Percentiles rank a stretch among this genome's conserved stretches.
These are phyloP conservation scores for Skeletonema costatum DNA, from an alignment of 108 stramenopile genomes.

Conservation along the genomic window DNA sequence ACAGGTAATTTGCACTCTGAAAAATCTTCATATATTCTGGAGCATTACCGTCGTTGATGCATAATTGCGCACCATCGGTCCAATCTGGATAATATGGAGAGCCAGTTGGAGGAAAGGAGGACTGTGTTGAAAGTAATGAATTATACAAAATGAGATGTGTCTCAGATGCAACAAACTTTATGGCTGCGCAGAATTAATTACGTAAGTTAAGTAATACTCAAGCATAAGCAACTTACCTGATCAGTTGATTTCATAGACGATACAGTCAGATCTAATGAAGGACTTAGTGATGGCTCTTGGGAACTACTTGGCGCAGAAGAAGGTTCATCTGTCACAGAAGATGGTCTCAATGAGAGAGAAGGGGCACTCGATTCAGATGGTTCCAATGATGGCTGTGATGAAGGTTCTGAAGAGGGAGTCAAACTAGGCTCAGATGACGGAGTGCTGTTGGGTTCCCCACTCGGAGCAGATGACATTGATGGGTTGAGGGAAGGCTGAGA, in stretches of 20 bases:
- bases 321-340: not conserved
- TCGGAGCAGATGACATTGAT: not conserved
- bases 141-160: not conserved
- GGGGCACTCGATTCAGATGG: not conserved
- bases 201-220: too few species aligned
- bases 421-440: not conserved
- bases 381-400: not conserved
- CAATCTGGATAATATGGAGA: constrained; percentile 38
- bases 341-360: not conserved
- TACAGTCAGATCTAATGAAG: not conserved
- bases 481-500: not conserved
- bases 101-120: constrained; percentile 33
- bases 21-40: constrained; percentile 30
- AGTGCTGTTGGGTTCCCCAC: not conserved
- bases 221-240: not conserved
- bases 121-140: constrained; percentile 1
- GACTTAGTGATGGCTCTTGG: not conserved
- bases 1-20: constrained; percentile 27
- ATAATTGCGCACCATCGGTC: constrained; percentile 12
- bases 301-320: not conserved
- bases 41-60: constrained; percentile 31
- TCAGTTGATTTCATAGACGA: not conserved
- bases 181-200: not conserved
- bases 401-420: not conserved
- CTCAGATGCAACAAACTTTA: not conserved